Evolutionary conservation across 208 protist genomes (phyloP), one percentile per base, ranked within the genome.

Genomic region (Trypanosomatidae sp.): DNA sequence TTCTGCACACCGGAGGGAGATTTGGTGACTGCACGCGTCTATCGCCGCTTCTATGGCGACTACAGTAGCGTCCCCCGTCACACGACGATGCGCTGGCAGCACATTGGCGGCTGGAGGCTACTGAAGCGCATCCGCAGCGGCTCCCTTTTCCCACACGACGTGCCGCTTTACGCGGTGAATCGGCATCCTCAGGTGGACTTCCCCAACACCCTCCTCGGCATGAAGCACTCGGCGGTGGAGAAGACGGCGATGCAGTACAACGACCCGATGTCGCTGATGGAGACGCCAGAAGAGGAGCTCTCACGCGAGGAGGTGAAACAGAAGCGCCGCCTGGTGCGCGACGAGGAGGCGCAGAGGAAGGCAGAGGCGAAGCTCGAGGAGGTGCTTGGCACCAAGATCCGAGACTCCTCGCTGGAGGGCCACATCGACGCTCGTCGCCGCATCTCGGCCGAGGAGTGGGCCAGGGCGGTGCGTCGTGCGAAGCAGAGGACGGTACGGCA

Each of bases 101-200:
- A 95, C 85, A 90, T 96, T 73, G 92, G 92, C n/a, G 92, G 92
- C 19, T 96, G 90, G 87, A 94, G 91, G 76, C 73, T 95, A 65
- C 76, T 96, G 58, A 87, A 88, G 80, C 81, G 92, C 44, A 82
- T 85, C 25, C 76, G 73, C 39, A 86, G 84, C 53, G 92, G 92
- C 39, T 91, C 86, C 6, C 81, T 96, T 17, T 95, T 96, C 71
- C 92, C 92, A 25, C 66, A 90, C 72, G 77, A 95, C 66, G 87
- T 96, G 1, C 92, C 92, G 15, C 76, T 95, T 52, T 96, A 94
- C 80, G 85, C 90, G 13, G 79, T 95, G n/a, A 81, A 62, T 22
- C 81, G 72, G 66, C 86, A 94, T 62, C 87, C 87, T n/a, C 92
- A 97, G 79, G 82, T 94, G 12, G 86, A 95, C 66, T 87, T 86